These are phyloP conservation scores for Teunomyces pallodes DNA, from an alignment of 805 yeast genomes.

Conservation along the genomic window DNA sequence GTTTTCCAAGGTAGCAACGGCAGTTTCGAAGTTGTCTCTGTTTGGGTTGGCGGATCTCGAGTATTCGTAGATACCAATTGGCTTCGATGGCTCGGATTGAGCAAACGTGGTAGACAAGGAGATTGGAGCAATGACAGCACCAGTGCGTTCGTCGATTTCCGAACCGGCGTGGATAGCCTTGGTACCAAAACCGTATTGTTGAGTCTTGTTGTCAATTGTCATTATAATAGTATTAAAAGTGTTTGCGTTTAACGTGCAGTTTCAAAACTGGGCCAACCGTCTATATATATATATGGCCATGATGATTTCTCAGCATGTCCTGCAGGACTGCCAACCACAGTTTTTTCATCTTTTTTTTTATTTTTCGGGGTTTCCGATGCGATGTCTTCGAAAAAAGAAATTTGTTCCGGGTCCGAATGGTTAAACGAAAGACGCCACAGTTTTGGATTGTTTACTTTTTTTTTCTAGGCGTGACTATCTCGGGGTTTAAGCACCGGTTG, in stretches of 20 bases:
- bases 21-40: slow-evolving; percentile 76
- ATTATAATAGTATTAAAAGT: slow-evolving; percentile 15
- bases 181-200: slow-evolving; percentile 62
- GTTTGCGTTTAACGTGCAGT: background rate
- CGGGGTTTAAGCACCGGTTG: no score
- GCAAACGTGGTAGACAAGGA: slow-evolving; percentile 84
- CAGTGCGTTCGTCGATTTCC: slow-evolving; percentile 65
- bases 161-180: slow-evolving; percentile 85
- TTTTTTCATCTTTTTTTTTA: background rate
- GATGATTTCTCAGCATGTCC: background rate
- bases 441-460: background rate
- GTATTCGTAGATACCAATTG: slow-evolving; percentile 78
- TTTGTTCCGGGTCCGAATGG: background rate
- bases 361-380: background rate
- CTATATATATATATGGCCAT: background rate
- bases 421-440: background rate
- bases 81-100: slow-evolving; percentile 72
- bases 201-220: slow-evolving; percentile 35
- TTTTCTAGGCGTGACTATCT: no score
- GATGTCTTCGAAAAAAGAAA: background rate
- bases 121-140: slow-evolving; percentile 84
- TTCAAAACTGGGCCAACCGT: background rate
- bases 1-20: slow-evolving; percentile 74
- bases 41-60: slow-evolving; percentile 86
- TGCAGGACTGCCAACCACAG: background rate